phyloP scores from a whole-genome alignment of 768 basidiomycete species.

The Dacryopinax primogenitus region DNA sequence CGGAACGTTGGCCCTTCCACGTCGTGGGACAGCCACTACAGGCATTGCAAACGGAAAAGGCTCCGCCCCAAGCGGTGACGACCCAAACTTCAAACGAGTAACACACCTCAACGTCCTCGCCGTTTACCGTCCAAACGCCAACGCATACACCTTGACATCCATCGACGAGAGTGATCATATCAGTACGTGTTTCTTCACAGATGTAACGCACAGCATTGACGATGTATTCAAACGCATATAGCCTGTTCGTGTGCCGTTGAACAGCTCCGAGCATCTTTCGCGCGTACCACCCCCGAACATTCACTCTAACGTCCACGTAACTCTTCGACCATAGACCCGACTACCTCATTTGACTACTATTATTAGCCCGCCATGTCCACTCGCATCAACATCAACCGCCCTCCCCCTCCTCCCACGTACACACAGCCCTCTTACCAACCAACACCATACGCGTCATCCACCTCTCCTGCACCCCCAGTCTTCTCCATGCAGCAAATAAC shows the following conservation, averaged over 20 bases:
- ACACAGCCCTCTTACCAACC: constrained; percentile 10
- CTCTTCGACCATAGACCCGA: constrained; percentile 1
- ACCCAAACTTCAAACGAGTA: constrained; percentile 8
- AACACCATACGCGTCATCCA: constrained; percentile 8
- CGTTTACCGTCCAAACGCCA: neutral
- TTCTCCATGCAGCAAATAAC: constrained; percentile 5
- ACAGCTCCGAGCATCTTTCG: neutral
- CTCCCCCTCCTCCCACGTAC: constrained; percentile 13
- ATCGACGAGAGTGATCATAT: neutral
- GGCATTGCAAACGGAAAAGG: neutral
- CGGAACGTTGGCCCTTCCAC: neutral
- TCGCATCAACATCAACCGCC: constrained; percentile 20
- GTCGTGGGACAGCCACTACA: constrained; percentile 3
- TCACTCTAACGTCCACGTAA: neutral
- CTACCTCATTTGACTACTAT: neutral
- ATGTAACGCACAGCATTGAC: neutral
- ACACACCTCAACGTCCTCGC: neutral
- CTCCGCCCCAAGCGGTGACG: constrained; percentile 6
- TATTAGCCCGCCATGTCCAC: constrained; percentile 13
- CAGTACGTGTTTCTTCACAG: neutral
- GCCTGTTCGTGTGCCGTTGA: neutral
- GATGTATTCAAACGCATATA: neutral
- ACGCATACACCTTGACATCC: neutral
- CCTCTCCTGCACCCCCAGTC: constrained; percentile 15
- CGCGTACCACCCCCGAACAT: neutral